A percentile compares a stretch with the other conserved stretches of the same genome.
Evolutionary conservation across 2,329 filamentous ascomycete genomes (phyloP).

Genomic region (Trichoderma sp.): DNA sequence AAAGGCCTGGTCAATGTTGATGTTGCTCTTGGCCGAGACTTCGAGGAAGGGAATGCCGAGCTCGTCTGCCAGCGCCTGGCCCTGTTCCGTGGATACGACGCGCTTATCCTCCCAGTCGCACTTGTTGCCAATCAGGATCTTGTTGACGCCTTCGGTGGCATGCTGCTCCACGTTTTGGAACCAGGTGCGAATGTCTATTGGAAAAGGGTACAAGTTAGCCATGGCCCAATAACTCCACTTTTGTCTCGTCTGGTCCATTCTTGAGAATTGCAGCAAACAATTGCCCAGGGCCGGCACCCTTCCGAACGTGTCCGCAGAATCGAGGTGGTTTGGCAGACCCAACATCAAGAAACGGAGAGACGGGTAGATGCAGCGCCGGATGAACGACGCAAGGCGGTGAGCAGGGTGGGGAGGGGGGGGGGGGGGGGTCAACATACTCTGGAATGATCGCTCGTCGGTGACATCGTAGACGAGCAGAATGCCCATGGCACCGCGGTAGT

Average conservation of each 20-base stretch:
- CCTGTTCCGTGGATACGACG: constrained; percentile 86
- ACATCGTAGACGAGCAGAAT: constrained; percentile 98
- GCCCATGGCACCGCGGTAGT: constrained; percentile 98
- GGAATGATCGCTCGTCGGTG: constrained; percentile 92
- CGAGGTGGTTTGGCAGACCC: neutral
- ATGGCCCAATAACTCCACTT: neutral
- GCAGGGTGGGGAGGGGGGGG: neutral
- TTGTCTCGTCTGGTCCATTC: neutral
- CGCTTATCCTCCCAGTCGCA: constrained; percentile 99
- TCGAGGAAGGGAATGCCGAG: constrained; percentile 98
- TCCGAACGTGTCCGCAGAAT: neutral
- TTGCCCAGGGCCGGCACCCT: neutral
- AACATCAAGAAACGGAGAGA: neutral
- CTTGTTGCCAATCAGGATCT: constrained; percentile 99
- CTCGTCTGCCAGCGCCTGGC: constrained; percentile 90
- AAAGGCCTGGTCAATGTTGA: constrained; percentile 99
- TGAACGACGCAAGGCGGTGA: constrained; percentile 1
- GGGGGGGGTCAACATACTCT: constrained; percentile 60
- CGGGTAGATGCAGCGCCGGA: neutral
- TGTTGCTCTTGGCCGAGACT: constrained; percentile 97
- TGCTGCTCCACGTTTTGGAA: constrained; percentile 99
- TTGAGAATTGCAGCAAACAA: neutral
- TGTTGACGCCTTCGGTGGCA: constrained; percentile 97
- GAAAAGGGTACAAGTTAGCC: constrained; percentile 5
- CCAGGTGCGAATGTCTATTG: constrained; percentile 93